Evolutionary conservation across 441 rosid species (phyloP).

Genomic region (Populus tomentosa): DNA sequence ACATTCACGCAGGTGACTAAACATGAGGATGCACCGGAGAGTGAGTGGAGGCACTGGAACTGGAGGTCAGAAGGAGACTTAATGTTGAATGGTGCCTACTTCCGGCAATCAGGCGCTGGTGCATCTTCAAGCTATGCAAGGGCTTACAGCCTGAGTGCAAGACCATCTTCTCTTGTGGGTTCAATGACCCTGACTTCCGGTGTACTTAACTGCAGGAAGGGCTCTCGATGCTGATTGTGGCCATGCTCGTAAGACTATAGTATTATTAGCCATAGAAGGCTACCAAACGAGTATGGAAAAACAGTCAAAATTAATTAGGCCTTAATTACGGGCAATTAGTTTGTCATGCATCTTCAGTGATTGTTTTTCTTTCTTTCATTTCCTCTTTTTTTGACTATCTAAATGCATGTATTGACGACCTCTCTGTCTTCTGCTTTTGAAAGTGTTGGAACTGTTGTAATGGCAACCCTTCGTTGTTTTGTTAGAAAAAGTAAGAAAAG

Average conservation of each 20-base stretch:
- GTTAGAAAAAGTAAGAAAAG: constrained; percentile 12
- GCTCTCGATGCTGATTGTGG: constrained; percentile 32
- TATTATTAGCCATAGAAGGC: too few species aligned
- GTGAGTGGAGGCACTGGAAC: constrained; percentile 57
- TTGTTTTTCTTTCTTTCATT: background rate
- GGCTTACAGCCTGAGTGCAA: constrained; percentile 60
- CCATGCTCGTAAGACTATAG: background rate
- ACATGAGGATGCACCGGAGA: constrained; percentile 42
- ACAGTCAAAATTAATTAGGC: background rate
- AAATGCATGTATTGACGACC: constrained; percentile 6
- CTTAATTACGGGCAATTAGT: background rate
- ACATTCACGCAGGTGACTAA: constrained; percentile 47
- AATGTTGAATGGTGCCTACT: constrained; percentile 60
- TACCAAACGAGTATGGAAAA: too few species aligned
- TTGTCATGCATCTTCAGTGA: background rate
- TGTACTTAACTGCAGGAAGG: constrained; percentile 45
- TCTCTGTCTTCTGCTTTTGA: constrained; percentile 4
- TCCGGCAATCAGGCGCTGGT: constrained; percentile 52
- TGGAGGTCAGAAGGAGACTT: constrained; percentile 70
- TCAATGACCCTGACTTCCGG: constrained; percentile 53
- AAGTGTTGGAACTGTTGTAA: background rate
- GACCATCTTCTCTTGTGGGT: constrained; percentile 47
- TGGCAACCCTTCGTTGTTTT: background rate
- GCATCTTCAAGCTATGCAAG: constrained; percentile 55
- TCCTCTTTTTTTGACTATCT: background rate